These are phyloP conservation scores for Lolium perenne DNA, from an alignment of 176 grass and related monocot species.

Conservation along the genomic window DNA sequence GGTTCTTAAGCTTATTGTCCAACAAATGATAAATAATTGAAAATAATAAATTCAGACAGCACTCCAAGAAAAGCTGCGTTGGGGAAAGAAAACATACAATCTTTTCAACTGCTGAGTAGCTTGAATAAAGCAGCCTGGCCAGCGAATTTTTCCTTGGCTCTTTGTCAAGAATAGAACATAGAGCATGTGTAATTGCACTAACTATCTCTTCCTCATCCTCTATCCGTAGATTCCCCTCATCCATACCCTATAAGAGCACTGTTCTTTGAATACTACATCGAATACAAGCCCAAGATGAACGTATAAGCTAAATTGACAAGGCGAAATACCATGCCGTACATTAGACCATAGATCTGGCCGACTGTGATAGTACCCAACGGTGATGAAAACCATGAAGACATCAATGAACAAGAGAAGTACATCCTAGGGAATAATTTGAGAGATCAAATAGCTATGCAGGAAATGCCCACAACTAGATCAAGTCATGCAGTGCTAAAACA, in stretches of 20 bases:
- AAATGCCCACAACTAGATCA: background rate
- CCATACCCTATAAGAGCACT: conserved; percentile 70
- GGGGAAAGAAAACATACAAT: conserved; percentile 68
- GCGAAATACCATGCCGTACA: background rate
- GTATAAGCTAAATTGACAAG: conserved; percentile 12
- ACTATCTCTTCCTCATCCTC: conserved; percentile 89
- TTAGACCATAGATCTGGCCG: background rate
- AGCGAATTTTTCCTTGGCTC: conserved; percentile 81
- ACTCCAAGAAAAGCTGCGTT: conserved; percentile 15
- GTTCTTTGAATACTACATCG: conserved; percentile 43
- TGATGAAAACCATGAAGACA: no score
- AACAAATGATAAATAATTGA: background rate
- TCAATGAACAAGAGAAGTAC: no score
- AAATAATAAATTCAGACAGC: background rate
- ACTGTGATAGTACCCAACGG: no score
- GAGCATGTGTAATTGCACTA: conserved; percentile 75
- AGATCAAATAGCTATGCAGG: no score
- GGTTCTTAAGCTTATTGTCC: background rate
- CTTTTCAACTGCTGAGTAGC: conserved; percentile 75
- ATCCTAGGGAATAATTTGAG: no score
- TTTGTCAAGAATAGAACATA: conserved; percentile 68
- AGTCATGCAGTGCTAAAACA: background rate
- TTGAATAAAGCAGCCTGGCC: conserved; percentile 79
- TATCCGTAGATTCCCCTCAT: conserved; percentile 65
- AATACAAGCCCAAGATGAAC: conserved; percentile 21